phyloP scores from a whole-genome alignment of 164 flowering plant genomes.

The Tinospora cordifolia region DNA sequence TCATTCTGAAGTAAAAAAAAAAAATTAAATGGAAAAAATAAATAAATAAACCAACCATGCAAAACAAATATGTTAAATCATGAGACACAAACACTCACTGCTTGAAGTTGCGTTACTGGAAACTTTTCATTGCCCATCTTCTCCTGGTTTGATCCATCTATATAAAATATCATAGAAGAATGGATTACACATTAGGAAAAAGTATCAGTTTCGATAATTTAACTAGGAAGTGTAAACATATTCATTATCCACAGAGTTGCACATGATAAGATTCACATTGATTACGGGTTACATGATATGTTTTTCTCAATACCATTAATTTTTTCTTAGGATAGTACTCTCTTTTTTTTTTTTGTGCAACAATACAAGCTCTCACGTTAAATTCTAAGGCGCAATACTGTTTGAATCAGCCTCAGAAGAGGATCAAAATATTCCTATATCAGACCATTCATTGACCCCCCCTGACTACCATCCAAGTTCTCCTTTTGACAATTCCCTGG shows the following conservation, averaged over 20 bases:
- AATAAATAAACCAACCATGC: neutral
- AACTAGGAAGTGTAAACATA: neutral
- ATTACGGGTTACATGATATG: neutral
- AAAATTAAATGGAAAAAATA: neutral
- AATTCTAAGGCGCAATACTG: neutral
- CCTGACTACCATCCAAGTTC: too few species aligned
- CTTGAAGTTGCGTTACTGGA: conserved; percentile 34
- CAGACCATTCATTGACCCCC: too few species aligned
- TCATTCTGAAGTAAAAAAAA: conserved; percentile 34
- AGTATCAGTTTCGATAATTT: neutral
- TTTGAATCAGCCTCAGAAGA: too few species aligned
- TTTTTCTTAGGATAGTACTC: neutral
- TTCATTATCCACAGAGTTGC: neutral
- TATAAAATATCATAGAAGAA: conserved; percentile 10
- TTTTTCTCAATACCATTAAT: too few species aligned
- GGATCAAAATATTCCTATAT: too few species aligned
- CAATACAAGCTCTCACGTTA: neutral
- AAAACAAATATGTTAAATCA: neutral
- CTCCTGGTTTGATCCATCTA: conserved; percentile 65
- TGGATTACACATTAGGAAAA: neutral
- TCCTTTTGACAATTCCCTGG: too few species aligned
- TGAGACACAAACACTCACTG: conserved; percentile 32
- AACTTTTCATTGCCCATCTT: conserved; percentile 47
- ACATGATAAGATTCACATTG: neutral
- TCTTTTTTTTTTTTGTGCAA: too few species aligned